Evolutionary conservation across 148 eudicot species (phyloP).

Genomic region (Suaeda aralocaspica): DNA sequence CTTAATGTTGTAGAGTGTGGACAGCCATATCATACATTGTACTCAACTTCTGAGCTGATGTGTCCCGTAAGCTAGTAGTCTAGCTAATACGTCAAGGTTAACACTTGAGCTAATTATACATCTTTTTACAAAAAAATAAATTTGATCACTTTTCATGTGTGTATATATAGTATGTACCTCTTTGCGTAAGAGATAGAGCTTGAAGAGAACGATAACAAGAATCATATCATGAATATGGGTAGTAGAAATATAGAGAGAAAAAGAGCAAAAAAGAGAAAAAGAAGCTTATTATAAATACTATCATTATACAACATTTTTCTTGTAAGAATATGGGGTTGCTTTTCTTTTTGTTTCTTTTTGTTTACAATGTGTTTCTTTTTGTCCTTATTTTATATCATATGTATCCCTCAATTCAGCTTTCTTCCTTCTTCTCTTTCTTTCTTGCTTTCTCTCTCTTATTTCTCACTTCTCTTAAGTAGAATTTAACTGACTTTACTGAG

Average conservation of each 20-base stretch:
- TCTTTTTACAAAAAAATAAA: too few species aligned
- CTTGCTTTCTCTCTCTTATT: neutral
- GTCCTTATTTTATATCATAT: constrained; percentile 17
- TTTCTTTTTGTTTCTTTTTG: constrained; percentile 16
- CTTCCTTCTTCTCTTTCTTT: neutral
- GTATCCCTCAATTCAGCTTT: neutral
- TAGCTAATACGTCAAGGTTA: too few species aligned
- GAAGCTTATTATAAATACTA: neutral
- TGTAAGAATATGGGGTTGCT: constrained; percentile 1
- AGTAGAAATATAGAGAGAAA: neutral
- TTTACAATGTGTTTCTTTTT: constrained; percentile 6
- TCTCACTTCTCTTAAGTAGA: constrained; percentile 11
- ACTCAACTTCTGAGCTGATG: too few species aligned
- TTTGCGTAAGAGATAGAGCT: constrained; percentile 11
- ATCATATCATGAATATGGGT: constrained; percentile 22
- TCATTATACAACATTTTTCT: neutral
- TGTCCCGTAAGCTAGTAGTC: too few species aligned
- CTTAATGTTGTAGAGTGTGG: too few species aligned
- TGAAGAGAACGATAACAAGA: constrained; percentile 31
- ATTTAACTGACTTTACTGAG: too few species aligned
- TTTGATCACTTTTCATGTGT: too few species aligned
- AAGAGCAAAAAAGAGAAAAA: constrained; percentile 17
- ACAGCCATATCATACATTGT: too few species aligned
- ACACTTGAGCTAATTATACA: too few species aligned
- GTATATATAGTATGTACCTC: too few species aligned